Percentiles rank a stretch among this genome's conserved stretches.
Evolutionary conservation across 768 basidiomycete genomes (phyloP).

Genomic region (Boletus reticulatus): DNA sequence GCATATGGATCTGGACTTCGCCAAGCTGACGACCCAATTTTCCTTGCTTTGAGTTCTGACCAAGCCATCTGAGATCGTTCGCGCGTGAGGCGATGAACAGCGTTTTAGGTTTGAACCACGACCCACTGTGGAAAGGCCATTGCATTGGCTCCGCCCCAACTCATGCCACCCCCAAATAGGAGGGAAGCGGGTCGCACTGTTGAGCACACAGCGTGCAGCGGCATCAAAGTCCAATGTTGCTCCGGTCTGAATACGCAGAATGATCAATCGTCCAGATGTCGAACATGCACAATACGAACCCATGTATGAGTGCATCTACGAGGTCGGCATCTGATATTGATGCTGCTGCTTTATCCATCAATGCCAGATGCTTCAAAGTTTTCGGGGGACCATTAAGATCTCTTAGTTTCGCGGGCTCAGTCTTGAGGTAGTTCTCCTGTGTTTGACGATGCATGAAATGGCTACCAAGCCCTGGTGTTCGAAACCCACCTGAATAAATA

Average conservation of each 20-base stretch:
- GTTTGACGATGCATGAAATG: slow-evolving; percentile 26
- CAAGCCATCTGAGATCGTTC: slow-evolving; percentile 67
- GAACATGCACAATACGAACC: slow-evolving; percentile 44
- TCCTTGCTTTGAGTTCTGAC: slow-evolving; percentile 91
- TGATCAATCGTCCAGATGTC: not conserved
- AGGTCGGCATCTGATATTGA: slow-evolving; percentile 95
- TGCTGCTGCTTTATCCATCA: slow-evolving; percentile 87
- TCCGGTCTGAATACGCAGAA: slow-evolving; percentile 59
- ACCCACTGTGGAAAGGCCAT: slow-evolving; percentile 85
- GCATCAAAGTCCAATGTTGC: slow-evolving; percentile 96
- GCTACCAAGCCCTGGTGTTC: too few species aligned
- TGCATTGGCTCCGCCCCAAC: slow-evolving; percentile 63
- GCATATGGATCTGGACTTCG: slow-evolving; percentile 95
- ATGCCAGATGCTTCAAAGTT: slow-evolving; percentile 65
- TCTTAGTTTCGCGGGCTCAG: slow-evolving; percentile 61
- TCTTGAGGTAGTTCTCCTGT: slow-evolving; percentile 91
- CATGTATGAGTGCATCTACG: slow-evolving; percentile 90
- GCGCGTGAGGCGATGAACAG: not conserved
- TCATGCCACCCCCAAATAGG: slow-evolving; percentile 70
- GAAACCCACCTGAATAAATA: slow-evolving; percentile 83
- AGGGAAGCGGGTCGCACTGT: slow-evolving; percentile 85
- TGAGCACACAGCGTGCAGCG: slow-evolving; percentile 88
- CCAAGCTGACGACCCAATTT: slow-evolving; percentile 78
- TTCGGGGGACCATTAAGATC: slow-evolving; percentile 62
- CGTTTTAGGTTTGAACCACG: not conserved